A percentile compares a stretch with the other conserved stretches of the same genome.
phyloP scores from a whole-genome alignment of 768 basidiomycete species.

The Hygrocybe punicea region DNA sequence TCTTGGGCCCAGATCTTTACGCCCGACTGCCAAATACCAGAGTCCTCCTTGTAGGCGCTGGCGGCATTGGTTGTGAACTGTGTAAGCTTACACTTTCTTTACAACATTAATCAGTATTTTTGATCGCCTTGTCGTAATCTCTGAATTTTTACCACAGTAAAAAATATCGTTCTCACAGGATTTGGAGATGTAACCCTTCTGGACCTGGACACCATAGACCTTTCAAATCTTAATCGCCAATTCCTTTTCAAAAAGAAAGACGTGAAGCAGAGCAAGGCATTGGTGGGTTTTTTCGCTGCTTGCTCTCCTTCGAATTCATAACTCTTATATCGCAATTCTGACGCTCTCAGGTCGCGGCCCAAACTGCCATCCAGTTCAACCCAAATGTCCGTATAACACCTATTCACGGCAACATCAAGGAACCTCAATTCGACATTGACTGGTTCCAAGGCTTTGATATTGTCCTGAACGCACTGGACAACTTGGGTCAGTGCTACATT shows the following conservation, averaged over 20 bases:
- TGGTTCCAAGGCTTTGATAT: slow-evolving; percentile 93
- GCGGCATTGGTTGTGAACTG: slow-evolving; percentile 96
- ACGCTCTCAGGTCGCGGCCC: slow-evolving; percentile 65
- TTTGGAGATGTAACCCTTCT: slow-evolving; percentile 90
- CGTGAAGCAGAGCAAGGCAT: slow-evolving; percentile 92
- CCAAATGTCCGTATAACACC: slow-evolving; percentile 84
- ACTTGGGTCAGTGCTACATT: slow-evolving; percentile 64
- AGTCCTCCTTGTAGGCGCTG: slow-evolving; percentile 90
- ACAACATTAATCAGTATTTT: neutral
- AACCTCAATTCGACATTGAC: slow-evolving; percentile 77
- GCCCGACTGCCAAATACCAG: slow-evolving; percentile 56
- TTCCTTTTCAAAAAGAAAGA: slow-evolving; percentile 97
- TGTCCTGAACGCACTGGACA: slow-evolving; percentile 94
- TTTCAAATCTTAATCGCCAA: slow-evolving; percentile 95
- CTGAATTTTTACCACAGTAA: slow-evolving; percentile 52
- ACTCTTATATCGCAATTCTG: slow-evolving; percentile 2
- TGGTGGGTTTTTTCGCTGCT: slow-evolving; percentile 48
- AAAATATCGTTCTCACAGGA: slow-evolving; percentile 90
- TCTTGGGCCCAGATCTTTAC: slow-evolving; percentile 74
- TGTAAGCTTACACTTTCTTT: slow-evolving; percentile 45
- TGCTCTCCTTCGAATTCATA: neutral
- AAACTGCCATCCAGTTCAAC: slow-evolving; percentile 80
- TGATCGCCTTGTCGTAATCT: neutral
- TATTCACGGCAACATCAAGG: slow-evolving; percentile 94
- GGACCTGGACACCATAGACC: slow-evolving; percentile 97